A percentile compares a stretch with the other conserved stretches of the same genome.
Conservation (phyloP, 306 rosid species). For the Fragaria vesca region DNA sequence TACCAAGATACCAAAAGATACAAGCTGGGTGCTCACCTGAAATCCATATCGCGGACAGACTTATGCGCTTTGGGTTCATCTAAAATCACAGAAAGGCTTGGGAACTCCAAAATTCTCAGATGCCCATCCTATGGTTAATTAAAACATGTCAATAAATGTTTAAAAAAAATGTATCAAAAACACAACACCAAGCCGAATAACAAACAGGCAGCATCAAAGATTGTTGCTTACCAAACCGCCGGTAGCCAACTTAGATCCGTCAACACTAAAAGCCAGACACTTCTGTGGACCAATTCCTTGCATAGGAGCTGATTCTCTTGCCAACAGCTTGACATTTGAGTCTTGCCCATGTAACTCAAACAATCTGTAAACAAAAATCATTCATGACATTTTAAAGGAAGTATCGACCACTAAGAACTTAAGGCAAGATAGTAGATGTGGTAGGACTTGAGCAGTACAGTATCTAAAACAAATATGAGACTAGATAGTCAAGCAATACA, state of each 20-base stretch:
- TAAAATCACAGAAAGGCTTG: conserved; percentile 61
- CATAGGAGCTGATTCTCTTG: conserved; percentile 55
- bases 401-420: conserved; percentile 4
- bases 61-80: conserved; percentile 88
- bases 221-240: conserved; percentile 71
- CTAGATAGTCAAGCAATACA: background rate
- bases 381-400: no score
- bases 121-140: conserved; percentile 65
- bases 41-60: conserved; percentile 83
- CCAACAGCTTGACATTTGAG: conserved; percentile 30
- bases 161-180: background rate
- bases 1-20: background rate
- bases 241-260: conserved; percentile 87
- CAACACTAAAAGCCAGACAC: conserved; percentile 78
- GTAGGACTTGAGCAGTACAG: background rate
- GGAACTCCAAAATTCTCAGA: conserved; percentile 87
- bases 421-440: conserved; percentile 6
- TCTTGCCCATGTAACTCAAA: conserved; percentile 43
- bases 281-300: conserved; percentile 62
- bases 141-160: conserved; percentile 15
- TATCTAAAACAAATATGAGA: background rate
- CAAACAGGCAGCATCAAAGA: conserved; percentile 15
- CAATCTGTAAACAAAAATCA: conserved; percentile 37
- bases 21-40: conserved; percentile 50
- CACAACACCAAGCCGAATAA: conserved; percentile 7